A percentile compares a stretch with the other conserved stretches of the same genome.
Evolutionary conservation across 371 early-diverging fungal species (phyloP).

Genomic region (Smittium culicis): DNA sequence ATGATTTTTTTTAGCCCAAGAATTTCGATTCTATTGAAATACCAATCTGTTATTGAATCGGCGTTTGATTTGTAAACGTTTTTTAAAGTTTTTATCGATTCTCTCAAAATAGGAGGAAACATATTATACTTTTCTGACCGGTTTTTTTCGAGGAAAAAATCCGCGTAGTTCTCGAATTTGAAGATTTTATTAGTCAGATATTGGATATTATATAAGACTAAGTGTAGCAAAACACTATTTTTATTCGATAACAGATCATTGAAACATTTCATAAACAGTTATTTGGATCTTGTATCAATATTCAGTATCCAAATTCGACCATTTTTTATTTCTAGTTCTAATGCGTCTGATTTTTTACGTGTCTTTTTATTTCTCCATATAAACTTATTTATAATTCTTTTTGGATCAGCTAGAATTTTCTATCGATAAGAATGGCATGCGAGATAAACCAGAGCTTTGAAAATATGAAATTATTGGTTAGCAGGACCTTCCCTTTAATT

Average conservation of each 20-base stretch:
- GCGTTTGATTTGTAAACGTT: no score
- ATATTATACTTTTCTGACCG: background rate
- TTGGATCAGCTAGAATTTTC: background rate
- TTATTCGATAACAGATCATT: background rate
- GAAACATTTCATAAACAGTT: background rate
- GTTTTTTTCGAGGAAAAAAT: background rate
- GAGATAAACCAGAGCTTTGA: background rate
- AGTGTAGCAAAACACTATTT: background rate
- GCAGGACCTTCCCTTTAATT: slow-evolving; percentile 1
- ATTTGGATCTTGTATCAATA: background rate
- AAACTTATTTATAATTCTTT: background rate
- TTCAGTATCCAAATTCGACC: background rate
- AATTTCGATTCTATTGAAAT: no score
- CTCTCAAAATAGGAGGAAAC: background rate
- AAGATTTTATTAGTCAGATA: background rate
- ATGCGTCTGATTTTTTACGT: background rate
- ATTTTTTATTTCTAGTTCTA: background rate
- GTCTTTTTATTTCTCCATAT: background rate
- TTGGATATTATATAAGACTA: background rate
- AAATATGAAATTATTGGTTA: background rate
- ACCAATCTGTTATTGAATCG: no score
- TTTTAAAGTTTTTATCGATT: no score
- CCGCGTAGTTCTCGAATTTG: background rate
- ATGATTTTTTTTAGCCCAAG: no score
- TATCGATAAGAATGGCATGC: background rate